Percentiles rank a stretch among this genome's conserved stretches.
Conservation (phyloP, 163 green algal genomes). For the Scenedesmus sp. region DNA sequence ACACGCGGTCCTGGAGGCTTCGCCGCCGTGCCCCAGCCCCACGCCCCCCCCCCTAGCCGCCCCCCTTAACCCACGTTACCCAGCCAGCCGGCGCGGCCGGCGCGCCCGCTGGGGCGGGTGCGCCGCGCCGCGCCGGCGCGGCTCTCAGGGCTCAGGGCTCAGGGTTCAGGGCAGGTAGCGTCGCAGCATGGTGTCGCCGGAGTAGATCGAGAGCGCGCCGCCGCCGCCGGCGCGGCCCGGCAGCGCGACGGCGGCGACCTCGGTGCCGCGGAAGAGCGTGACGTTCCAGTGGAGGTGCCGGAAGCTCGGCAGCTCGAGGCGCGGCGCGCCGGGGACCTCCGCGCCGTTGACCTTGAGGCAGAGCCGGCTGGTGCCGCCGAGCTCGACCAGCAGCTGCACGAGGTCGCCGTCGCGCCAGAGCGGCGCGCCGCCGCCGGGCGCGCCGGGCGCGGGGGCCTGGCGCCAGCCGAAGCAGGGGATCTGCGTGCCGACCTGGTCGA, state of each 20-base stretch:
- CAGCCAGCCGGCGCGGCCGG: too few species aligned
- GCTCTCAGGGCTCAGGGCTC: too few species aligned
- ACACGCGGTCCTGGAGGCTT: too few species aligned
- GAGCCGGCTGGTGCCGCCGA: neutral
- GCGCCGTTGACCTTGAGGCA: conserved; percentile 17
- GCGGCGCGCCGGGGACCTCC: neutral
- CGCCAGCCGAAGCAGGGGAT: conserved; percentile 36
- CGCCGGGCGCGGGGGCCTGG: neutral
- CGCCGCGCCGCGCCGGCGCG: too few species aligned
- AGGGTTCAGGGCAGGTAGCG: conserved; percentile 3
- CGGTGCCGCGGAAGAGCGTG: conserved; percentile 21
- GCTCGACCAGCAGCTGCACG: conserved; percentile 10
- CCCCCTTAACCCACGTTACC: too few species aligned
- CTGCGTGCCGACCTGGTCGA: conserved; percentile 27
- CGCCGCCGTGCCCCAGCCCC: too few species aligned
- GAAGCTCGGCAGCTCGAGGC: conserved; percentile 12
- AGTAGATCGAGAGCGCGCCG: neutral
- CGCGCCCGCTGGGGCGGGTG: too few species aligned
- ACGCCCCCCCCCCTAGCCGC: too few species aligned
- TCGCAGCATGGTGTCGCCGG: conserved; percentile 1
- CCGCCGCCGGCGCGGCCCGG: too few species aligned
- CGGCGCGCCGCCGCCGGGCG: conserved; percentile 10
- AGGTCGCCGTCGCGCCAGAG: conserved; percentile 13
- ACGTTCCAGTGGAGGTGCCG: conserved; percentile 24
- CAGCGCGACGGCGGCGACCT: conserved; percentile 32